Percentiles rank a stretch among this genome's conserved stretches.
These are phyloP conservation scores for Metschnikowia drakensbergensis DNA, from an alignment of 805 yeast species.

Conservation along the genomic window DNA sequence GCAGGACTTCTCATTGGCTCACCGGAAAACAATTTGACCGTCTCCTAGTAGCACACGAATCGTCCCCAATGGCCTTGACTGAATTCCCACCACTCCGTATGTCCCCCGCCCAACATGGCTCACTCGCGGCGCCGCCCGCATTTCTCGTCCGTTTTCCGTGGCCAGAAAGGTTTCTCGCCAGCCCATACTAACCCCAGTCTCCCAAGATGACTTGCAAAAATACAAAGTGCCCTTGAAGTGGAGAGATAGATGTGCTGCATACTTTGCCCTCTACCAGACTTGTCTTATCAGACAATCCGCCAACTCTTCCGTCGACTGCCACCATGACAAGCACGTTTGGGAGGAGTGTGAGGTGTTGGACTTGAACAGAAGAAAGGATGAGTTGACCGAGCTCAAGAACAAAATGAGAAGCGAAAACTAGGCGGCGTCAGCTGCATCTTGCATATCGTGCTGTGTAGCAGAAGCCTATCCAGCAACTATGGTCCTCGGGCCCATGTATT, in stretches of 20 bases:
- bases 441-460: conserved; percentile 5
- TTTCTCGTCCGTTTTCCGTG: background rate
- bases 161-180: background rate
- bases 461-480: background rate
- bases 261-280: conserved; percentile 42
- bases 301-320: conserved; percentile 51
- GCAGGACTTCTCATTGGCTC: conserved; percentile 21
- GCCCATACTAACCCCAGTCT: conserved; percentile 43
- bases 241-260: conserved; percentile 79
- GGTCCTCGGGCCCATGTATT: conserved; percentile 2
- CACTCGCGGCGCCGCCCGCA: background rate
- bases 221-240: conserved; percentile 72
- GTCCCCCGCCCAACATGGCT: background rate
- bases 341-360: conserved; percentile 84
- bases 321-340: conserved; percentile 75
- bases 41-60: background rate
- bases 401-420: conserved; percentile 22
- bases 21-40: conserved; percentile 3
- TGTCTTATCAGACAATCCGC: conserved; percentile 44
- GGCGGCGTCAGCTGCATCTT: conserved; percentile 4
- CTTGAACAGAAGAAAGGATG: conserved; percentile 74
- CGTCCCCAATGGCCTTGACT: conserved; percentile 16
- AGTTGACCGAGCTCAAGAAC: conserved; percentile 55
- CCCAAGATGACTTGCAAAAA: conserved; percentile 80
- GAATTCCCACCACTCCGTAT: conserved; percentile 23